A percentile compares a stretch with the other conserved stretches of the same genome.
Conservation (phyloP, 1,139 yeast genomes). For the Suhomyces coccinellae region DNA sequence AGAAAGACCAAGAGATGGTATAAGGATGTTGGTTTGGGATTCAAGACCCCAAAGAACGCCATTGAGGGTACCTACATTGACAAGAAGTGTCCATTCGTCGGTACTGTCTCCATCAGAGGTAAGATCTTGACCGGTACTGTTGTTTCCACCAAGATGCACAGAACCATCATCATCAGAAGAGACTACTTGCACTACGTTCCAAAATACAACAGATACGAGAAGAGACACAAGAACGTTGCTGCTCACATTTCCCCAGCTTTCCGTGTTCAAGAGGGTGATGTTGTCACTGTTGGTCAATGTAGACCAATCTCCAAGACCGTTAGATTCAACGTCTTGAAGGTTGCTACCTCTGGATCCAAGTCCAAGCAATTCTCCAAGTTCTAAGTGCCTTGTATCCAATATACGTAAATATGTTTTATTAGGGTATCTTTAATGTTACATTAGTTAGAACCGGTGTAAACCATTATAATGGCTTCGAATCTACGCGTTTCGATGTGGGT, state of each 20-base stretch:
- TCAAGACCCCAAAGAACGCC: slow-evolving; percentile 99
- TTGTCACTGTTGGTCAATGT: slow-evolving; percentile 99
- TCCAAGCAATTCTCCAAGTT: slow-evolving; percentile 96
- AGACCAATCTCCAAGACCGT: slow-evolving; percentile 99
- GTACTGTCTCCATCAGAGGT: slow-evolving; percentile 98
- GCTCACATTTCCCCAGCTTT: slow-evolving; percentile 99
- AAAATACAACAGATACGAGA: slow-evolving; percentile 99
- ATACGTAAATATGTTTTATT: slow-evolving; percentile 12
- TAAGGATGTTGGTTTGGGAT: slow-evolving; percentile 99
- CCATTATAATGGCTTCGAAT: too few relatives aligned
- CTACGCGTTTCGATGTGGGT: not conserved
- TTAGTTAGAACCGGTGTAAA: slow-evolving; percentile 14
- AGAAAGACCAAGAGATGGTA: slow-evolving; percentile 99
- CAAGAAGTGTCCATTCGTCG: slow-evolving; percentile 99
- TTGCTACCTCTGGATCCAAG: slow-evolving; percentile 85
- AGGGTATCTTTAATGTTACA: slow-evolving; percentile 26
- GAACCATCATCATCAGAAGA: slow-evolving; percentile 99
- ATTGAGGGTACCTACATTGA: slow-evolving; percentile 98
- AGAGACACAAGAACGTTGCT: slow-evolving; percentile 99
- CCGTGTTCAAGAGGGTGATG: slow-evolving; percentile 99
- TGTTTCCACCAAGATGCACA: slow-evolving; percentile 99
- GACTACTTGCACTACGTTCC: slow-evolving; percentile 99
- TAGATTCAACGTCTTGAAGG: slow-evolving; percentile 99
- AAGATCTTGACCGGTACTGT: slow-evolving; percentile 98
- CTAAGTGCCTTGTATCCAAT: slow-evolving; percentile 44